A percentile compares a stretch with the other conserved stretches of the same genome.
phyloP scores from a whole-genome alignment of 2,329 filamentous ascomycete genomes.

The Aspergillus sp. region DNA sequence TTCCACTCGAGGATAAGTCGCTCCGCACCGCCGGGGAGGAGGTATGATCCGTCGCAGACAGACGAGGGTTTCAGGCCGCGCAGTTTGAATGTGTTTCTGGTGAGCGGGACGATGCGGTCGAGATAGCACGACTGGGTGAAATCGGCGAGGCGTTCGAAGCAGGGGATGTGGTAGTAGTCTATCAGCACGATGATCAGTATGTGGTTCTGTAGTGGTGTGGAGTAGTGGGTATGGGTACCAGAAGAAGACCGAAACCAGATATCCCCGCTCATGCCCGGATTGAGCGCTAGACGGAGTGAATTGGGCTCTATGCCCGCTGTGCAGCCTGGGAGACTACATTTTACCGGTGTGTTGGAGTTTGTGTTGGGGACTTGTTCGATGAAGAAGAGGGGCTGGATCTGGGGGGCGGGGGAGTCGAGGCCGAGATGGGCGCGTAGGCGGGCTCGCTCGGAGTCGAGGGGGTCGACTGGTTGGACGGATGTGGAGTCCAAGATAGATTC shows the following conservation, averaged over 20 bases:
- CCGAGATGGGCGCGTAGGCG: conserved; percentile 6
- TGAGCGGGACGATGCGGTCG: conserved; percentile 6
- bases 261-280: conserved; percentile 4
- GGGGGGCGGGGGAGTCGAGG: conserved; percentile 1
- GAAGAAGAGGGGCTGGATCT: conserved; percentile 9
- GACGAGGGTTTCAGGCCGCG: conserved; percentile 7
- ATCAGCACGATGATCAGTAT: too few relatives aligned
- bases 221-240: not conserved
- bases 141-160: conserved; percentile 8
- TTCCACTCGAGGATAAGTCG: conserved; percentile 9
- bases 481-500: not conserved
- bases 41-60: conserved; percentile 4
- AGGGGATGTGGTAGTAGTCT: conserved; percentile 11
- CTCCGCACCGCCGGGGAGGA: conserved; percentile 2
- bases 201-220: not conserved
- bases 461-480: not conserved
- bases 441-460: not conserved
- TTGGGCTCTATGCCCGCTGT: not conserved
- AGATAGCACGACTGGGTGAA: not conserved
- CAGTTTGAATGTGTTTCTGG: conserved; percentile 6
- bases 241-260: conserved; percentile 8
- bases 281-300: conserved; percentile 2
- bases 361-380: conserved; percentile 5
- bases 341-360: too few relatives aligned
- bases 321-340: conserved; percentile 6